These are phyloP conservation scores for Ambrosiella xylebori DNA, from an alignment of 2,329 filamentous ascomycete genomes.

Conservation along the genomic window DNA sequence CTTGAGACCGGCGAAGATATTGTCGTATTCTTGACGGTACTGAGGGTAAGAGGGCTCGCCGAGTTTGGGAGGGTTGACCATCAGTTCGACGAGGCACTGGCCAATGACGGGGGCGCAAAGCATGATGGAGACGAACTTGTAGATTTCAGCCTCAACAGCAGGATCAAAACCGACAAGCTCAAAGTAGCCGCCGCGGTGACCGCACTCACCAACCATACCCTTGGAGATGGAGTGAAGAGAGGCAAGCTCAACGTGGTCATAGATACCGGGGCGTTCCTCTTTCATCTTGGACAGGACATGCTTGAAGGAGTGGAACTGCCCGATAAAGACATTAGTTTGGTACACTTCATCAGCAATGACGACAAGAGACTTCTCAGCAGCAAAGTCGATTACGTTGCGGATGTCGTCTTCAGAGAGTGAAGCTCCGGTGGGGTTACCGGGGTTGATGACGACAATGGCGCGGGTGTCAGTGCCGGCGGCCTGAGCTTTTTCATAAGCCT, in stretches of 20 bases:
- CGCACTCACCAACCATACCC: slow-evolving; percentile 97
- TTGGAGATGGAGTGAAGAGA: slow-evolving; percentile 90
- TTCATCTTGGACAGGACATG: slow-evolving; percentile 68
- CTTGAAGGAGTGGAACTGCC: slow-evolving; percentile 94
- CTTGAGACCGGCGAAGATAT: slow-evolving; percentile 62
- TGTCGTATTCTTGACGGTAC: slow-evolving; percentile 71
- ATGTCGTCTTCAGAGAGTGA: slow-evolving; percentile 67
- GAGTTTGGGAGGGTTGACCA: slow-evolving; percentile 82
- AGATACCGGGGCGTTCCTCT: slow-evolving; percentile 53
- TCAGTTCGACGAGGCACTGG: slow-evolving; percentile 90
- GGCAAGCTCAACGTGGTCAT: slow-evolving; percentile 72
- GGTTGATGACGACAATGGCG: slow-evolving; percentile 94
- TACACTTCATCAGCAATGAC: slow-evolving; percentile 95
- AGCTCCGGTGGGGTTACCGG: slow-evolving; percentile 89
- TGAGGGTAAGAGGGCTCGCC: slow-evolving; percentile 72
- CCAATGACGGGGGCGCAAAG: slow-evolving; percentile 90
- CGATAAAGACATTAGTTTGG: slow-evolving; percentile 94
- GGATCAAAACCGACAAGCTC: slow-evolving; percentile 82
- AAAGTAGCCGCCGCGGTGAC: slow-evolving; percentile 94
- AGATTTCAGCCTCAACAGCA: slow-evolving; percentile 79
- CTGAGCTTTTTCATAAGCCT: slow-evolving; percentile 57
- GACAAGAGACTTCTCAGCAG: slow-evolving; percentile 68
- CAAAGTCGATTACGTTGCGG: slow-evolving; percentile 70
- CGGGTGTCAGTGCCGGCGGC: slow-evolving; percentile 69
- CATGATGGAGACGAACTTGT: slow-evolving; percentile 97